Conservation (phyloP, 805 yeast genomes). For the Spathaspora passalidarum region DNA sequence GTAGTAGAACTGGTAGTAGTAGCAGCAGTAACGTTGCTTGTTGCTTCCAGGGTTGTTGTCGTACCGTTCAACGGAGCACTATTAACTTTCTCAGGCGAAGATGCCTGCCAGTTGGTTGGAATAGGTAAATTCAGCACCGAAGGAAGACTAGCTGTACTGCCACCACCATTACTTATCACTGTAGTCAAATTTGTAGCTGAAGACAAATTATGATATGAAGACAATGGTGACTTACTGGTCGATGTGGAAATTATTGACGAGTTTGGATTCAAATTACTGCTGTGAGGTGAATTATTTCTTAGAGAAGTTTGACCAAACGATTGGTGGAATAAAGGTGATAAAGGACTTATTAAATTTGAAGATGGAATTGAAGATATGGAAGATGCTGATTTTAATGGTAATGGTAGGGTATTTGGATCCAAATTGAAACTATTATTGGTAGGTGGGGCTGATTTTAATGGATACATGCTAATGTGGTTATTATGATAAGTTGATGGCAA, state of each 20-base stretch:
- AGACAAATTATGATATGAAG: not conserved
- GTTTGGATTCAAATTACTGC: not conserved
- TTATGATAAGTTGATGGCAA: slow-evolving; percentile 26
- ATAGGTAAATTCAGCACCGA: slow-evolving; percentile 5
- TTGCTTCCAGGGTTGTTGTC: too few species aligned
- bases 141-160: slow-evolving; percentile 6
- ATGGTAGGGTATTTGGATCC: slow-evolving; percentile 13
- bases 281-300: slow-evolving; percentile 5
- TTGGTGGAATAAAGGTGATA: slow-evolving; percentile 40
- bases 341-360: slow-evolving; percentile 34
- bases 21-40: too few species aligned
- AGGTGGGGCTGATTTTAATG: slow-evolving; percentile 10
- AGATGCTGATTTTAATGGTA: slow-evolving; percentile 15
- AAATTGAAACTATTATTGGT: not conserved
- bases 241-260: slow-evolving; percentile 7
- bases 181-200: not conserved
- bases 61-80: slow-evolving; percentile 7
- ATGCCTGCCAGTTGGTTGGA: not conserved
- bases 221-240: not conserved
- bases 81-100: not conserved
- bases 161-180: too few species aligned
- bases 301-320: slow-evolving; percentile 23
- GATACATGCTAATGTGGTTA: slow-evolving; percentile 5
- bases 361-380: slow-evolving; percentile 16
- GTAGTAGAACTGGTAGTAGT: not conserved